Percentiles rank a stretch among this genome's conserved stretches.
Evolutionary conservation across 2,329 filamentous ascomycete genomes (phyloP).

Genomic region (Xylariales sp.): DNA sequence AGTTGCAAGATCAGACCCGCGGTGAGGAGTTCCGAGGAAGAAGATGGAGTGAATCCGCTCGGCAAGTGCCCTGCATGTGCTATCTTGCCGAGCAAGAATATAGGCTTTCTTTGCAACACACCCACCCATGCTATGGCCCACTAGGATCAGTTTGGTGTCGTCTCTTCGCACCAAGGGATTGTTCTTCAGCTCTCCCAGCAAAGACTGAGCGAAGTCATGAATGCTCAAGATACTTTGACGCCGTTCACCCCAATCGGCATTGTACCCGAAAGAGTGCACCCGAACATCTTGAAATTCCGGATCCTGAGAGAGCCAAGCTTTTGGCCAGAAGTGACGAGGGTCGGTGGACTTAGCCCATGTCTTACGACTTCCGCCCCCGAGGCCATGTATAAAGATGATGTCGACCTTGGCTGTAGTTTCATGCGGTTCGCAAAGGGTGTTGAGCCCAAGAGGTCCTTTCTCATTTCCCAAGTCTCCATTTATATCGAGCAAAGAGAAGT

Average conservation of each 20-base stretch:
- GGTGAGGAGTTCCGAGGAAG: neutral
- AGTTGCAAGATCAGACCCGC: neutral
- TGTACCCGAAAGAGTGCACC: constrained; percentile 28
- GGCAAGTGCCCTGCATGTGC: neutral
- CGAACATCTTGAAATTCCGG: constrained; percentile 21
- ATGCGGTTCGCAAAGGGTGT: neutral
- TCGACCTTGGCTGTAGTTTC: neutral
- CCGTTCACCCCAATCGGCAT: constrained; percentile 22
- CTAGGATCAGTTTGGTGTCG: too few relatives aligned
- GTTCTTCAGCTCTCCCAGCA: too few relatives aligned
- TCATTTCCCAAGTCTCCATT: too few relatives aligned
- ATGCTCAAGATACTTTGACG: constrained; percentile 19
- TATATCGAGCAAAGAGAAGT: too few relatives aligned
- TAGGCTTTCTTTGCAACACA: too few relatives aligned
- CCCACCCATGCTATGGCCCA: too few relatives aligned
- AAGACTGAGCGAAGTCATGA: constrained; percentile 28
- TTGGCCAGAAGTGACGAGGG: constrained; percentile 33
- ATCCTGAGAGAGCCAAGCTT: constrained; percentile 32
- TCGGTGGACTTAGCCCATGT: constrained; percentile 33
- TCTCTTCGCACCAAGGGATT: too few relatives aligned
- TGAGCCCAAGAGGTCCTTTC: neutral
- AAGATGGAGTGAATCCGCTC: neutral
- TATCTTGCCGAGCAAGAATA: neutral
- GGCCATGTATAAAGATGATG: constrained; percentile 36
- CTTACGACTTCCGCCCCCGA: constrained; percentile 33